These are phyloP conservation scores for Kuraishia ogatae DNA, from an alignment of 805 yeast genomes.

Conservation along the genomic window DNA sequence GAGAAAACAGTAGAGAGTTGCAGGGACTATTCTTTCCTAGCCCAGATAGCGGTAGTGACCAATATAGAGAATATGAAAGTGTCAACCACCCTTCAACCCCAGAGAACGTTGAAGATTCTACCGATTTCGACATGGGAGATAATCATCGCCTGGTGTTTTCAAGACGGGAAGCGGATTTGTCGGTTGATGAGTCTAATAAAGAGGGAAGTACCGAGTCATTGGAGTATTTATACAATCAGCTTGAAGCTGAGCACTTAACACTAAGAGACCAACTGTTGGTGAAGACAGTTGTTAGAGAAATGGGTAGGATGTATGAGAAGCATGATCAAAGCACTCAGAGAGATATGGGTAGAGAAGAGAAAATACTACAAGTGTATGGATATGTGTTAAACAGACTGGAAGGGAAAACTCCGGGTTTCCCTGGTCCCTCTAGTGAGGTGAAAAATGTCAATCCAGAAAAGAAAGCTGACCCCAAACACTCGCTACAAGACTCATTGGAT, in stretches of 20 bases:
- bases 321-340: not conserved
- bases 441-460: no score
- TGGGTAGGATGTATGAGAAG: conserved; percentile 3
- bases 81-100: no score
- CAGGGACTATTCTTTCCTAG: no score
- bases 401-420: no score
- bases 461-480: no score
- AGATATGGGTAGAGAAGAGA: not conserved
- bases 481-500: no score
- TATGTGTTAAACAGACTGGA: not conserved
- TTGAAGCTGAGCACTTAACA: conserved; percentile 3
- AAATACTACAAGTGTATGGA: not conserved
- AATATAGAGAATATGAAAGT: no score
- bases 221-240: conserved; percentile 6
- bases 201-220: not conserved
- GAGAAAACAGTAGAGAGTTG: no score
- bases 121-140: not conserved
- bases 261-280: conserved; percentile 5
- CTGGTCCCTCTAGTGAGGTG: no score
- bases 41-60: no score
- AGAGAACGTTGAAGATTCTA: no score
- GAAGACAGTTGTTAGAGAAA: conserved; percentile 5
- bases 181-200: not conserved
- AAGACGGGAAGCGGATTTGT: not conserved
- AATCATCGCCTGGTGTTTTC: not conserved